Evolutionary conservation across 2,329 filamentous ascomycete species (phyloP).

Genomic region (Macrophomina pseudophaseolina): DNA sequence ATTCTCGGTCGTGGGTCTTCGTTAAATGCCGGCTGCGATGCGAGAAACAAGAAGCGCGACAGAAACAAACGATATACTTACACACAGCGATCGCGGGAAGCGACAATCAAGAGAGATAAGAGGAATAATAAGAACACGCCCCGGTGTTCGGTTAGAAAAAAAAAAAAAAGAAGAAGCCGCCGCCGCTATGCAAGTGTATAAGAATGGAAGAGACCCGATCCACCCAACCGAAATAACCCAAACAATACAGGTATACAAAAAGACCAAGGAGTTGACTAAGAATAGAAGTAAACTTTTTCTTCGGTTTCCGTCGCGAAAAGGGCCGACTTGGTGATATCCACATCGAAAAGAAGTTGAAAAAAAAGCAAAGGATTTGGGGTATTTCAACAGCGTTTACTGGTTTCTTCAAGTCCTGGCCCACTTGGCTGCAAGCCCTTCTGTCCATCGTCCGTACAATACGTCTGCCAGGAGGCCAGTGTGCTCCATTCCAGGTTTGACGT

Average conservation of each 20-base stretch:
- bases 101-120: background rate
- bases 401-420: conserved; percentile 43
- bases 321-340: conserved; percentile 2
- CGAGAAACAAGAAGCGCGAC: too few species aligned
- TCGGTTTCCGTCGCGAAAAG: background rate
- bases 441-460: conserved; percentile 89
- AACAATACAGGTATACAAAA: conserved; percentile 10
- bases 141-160: background rate
- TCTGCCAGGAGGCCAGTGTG: conserved; percentile 89
- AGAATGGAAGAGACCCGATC: too few species aligned
- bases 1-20: conserved; percentile 5
- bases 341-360: background rate
- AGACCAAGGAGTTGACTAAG: background rate
- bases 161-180: background rate
- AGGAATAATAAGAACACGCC: background rate
- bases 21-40: background rate
- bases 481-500: conserved; percentile 77
- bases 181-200: conserved; percentile 13
- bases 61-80: background rate
- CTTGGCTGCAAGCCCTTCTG: conserved; percentile 71
- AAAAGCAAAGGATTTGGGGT: background rate
- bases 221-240: background rate
- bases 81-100: background rate
- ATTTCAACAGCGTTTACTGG: background rate
- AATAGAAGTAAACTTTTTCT: conserved; percentile 10